phyloP scores from a whole-genome alignment of 1,284 basidiomycete species.

The Ustilago loliicola region DNA sequence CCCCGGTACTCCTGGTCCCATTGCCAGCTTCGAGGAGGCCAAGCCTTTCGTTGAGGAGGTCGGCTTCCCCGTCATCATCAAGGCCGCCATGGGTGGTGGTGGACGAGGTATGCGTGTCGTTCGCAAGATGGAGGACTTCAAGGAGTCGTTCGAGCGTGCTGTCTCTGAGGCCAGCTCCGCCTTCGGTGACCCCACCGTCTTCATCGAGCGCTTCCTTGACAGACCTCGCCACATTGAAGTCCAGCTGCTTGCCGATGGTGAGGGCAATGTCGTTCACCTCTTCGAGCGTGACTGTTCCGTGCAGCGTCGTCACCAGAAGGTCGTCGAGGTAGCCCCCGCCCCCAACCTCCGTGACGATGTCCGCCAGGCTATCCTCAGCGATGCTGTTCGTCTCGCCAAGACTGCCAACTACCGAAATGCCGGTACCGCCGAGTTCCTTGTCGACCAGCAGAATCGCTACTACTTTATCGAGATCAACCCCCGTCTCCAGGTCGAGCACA shows the following conservation, averaged over 20 bases:
- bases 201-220: slow-evolving; percentile 99
- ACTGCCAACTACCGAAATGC: slow-evolving; percentile 99
- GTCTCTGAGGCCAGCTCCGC: slow-evolving; percentile 95
- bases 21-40: slow-evolving; percentile 84
- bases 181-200: slow-evolving; percentile 96
- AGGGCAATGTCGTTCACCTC: slow-evolving; percentile 98
- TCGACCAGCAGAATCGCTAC: slow-evolving; percentile 91
- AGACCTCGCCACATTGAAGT: slow-evolving; percentile 98
- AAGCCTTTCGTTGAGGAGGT: slow-evolving; percentile 90
- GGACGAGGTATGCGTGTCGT: slow-evolving; percentile 81
- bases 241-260: slow-evolving; percentile 99
- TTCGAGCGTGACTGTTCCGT: slow-evolving; percentile 99
- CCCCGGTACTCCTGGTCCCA: slow-evolving; percentile 95
- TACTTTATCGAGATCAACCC: slow-evolving; percentile 99
- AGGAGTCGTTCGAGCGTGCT: slow-evolving; percentile 90
- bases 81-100: slow-evolving; percentile 98
- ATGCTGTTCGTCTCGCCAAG: slow-evolving; percentile 95
- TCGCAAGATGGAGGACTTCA: slow-evolving; percentile 90
- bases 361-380: slow-evolving; percentile 95
- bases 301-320: slow-evolving; percentile 99
- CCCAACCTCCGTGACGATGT: slow-evolving; percentile 91
- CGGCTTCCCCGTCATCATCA: slow-evolving; percentile 99
- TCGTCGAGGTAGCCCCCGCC: slow-evolving; percentile 98
- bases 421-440: slow-evolving; percentile 99
- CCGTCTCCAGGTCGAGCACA: slow-evolving; percentile 95